Evolutionary conservation across 768 basidiomycete genomes (phyloP).

Genomic region (Trametes cingulata): DNA sequence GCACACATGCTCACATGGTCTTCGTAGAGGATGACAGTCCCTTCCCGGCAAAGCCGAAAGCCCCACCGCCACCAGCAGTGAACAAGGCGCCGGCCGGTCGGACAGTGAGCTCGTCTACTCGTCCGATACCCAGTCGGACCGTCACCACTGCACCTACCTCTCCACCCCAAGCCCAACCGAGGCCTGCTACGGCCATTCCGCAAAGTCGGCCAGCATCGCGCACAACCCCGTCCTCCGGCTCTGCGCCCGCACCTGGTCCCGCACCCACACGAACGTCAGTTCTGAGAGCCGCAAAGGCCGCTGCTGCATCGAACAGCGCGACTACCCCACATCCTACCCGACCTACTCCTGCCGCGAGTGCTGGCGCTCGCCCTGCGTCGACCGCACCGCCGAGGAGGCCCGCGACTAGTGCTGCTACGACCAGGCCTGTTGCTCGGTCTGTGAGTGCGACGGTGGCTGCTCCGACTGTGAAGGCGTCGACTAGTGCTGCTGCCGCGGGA

Average conservation of each 20-base stretch:
- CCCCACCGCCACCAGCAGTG: background rate
- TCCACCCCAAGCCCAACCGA: background rate
- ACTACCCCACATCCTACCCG: conserved; percentile 8
- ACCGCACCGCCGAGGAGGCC: background rate
- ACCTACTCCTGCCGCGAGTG: background rate
- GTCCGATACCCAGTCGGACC: background rate
- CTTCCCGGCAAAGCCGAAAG: conserved; percentile 1
- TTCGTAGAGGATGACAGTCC: conserved; percentile 16
- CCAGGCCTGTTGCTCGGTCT: background rate
- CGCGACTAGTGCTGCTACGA: background rate
- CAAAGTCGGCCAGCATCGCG: background rate
- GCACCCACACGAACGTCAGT: conserved; percentile 15
- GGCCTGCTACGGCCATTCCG: background rate
- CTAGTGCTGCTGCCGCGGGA: background rate
- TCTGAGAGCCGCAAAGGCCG: conserved; percentile 16
- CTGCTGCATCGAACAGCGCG: conserved; percentile 8
- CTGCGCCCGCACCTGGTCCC: background rate
- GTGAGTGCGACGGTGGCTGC: background rate
- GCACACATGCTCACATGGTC: background rate
- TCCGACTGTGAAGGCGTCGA: background rate
- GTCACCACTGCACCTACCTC: background rate
- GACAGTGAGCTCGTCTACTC: background rate
- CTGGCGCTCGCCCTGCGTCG: conserved; percentile 4
- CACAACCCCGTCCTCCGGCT: background rate
- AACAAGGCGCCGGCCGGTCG: background rate